Evolutionary conservation across 2,329 filamentous ascomycete genomes (phyloP).

Genomic region (Diplocarpon rosae): DNA sequence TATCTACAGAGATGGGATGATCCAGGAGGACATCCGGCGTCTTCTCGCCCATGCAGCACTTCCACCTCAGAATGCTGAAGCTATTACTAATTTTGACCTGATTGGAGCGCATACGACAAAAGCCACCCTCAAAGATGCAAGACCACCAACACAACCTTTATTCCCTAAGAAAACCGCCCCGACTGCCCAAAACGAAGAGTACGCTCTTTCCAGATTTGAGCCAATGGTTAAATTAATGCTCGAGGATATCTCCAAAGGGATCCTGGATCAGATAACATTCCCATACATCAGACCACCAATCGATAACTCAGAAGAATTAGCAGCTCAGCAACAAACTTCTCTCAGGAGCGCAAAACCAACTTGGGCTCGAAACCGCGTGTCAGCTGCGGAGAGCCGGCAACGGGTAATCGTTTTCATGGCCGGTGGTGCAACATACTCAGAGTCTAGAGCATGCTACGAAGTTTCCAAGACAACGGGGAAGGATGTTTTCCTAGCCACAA

Average conservation of each 20-base stretch:
- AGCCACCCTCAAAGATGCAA: constrained; percentile 62
- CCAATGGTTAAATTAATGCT: constrained; percentile 74
- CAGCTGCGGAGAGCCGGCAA: constrained; percentile 71
- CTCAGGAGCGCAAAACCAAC: constrained; percentile 86
- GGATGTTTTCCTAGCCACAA: constrained; percentile 81
- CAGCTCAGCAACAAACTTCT: constrained; percentile 54
- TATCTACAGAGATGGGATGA: constrained; percentile 74
- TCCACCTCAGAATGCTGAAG: constrained; percentile 59
- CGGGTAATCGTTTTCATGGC: constrained; percentile 91
- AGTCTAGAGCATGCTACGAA: constrained; percentile 83
- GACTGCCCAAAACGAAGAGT: constrained; percentile 56
- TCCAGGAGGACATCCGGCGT: constrained; percentile 73
- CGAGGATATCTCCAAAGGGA: constrained; percentile 58
- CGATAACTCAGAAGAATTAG: constrained; percentile 46
- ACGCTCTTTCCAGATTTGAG: constrained; percentile 77
- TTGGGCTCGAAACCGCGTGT: constrained; percentile 77
- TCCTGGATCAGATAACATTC: constrained; percentile 54
- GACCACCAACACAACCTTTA: constrained; percentile 51
- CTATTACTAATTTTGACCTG: constrained; percentile 67
- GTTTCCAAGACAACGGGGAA: constrained; percentile 59
- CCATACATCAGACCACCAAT: constrained; percentile 64
- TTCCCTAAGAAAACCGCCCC: constrained; percentile 57
- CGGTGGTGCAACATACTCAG: constrained; percentile 87
- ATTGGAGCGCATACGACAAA: constrained; percentile 66
- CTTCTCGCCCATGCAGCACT: constrained; percentile 75